Evolutionary conservation across 345 rosid genomes (phyloP), one percentile per base, ranked within the genome.

Genomic region (Odontarrhena argentea): DNA sequence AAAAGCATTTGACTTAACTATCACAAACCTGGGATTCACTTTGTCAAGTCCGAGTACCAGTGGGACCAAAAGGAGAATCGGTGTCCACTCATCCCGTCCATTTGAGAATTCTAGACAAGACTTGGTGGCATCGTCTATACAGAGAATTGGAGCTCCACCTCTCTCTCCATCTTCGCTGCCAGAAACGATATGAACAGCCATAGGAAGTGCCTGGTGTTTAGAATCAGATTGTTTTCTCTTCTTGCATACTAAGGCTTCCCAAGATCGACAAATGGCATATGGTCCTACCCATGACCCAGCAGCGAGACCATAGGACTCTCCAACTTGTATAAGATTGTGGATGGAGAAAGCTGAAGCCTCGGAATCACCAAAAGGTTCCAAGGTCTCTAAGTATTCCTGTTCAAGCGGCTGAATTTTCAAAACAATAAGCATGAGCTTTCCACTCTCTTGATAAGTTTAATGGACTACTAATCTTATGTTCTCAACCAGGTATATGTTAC

Each of bases 241-340:
- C 63, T 63, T 51, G 71, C 84, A 87, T 10, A 73, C 79, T 67
- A 94, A 84, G 47, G 81, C 75, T 73, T 88, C 96, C 92, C 96
- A 91, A 1, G 97, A 71, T 43, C 95, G 92, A 72, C 99, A 94
- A 63, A 82, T 79, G 25, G 99, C 96, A 74, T 94, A 94, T 40
- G 99, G 99, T 41, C 99, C 97, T 37, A 94, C 84, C 99, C 99
- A 94, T 78, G 97, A 91, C 59, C 99, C 99, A 74, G 91, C 92
- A 38, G 94, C 96, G 50, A 94, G 99, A 73, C 91, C 89, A 77
- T 94, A 91, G 30, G 75, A 46, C 73, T 81, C 79, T 67, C 97
- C 97, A 63, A 87, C 86, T 70, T 55, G 73, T 66, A 94, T 78
- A 72, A 94, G 96, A 82, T 83, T 88, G 82, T 91, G 99, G 62